Conservation (phyloP, 2,329 filamentous ascomycete species). For the Penicillium sclerotigenum region DNA sequence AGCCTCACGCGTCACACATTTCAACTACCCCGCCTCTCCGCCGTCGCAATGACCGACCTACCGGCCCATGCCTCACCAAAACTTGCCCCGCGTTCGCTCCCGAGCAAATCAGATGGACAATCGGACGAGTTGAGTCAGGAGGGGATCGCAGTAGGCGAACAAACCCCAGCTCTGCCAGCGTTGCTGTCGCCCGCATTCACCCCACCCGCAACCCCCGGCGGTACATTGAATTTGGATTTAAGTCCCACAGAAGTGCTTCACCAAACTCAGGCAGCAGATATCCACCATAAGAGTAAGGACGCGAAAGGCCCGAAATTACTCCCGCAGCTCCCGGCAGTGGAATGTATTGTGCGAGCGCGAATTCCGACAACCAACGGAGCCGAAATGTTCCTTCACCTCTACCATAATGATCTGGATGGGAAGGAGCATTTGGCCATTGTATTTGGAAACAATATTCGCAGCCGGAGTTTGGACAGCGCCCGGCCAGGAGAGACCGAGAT, state of each 20-base stretch:
- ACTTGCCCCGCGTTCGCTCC: slow-evolving; percentile 41
- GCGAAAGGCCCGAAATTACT: slow-evolving; percentile 69
- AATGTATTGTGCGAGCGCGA: slow-evolving; percentile 87
- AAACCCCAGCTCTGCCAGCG: slow-evolving; percentile 50
- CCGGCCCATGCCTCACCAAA: slow-evolving; percentile 55
- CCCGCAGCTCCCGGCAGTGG: slow-evolving; percentile 74
- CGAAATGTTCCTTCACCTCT: slow-evolving; percentile 96
- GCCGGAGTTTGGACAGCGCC: slow-evolving; percentile 55
- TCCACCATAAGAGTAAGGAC: slow-evolving; percentile 25
- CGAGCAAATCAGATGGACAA: slow-evolving; percentile 14
- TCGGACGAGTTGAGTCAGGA: slow-evolving; percentile 20
- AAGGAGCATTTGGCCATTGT: slow-evolving; percentile 98
- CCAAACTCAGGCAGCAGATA: slow-evolving; percentile 28
- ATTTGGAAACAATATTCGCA: slow-evolving; percentile 81
- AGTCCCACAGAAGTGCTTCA: slow-evolving; percentile 32
- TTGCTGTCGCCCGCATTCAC: slow-evolving; percentile 54
- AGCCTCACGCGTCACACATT: neutral
- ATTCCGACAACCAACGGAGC: slow-evolving; percentile 89
- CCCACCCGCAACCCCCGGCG: slow-evolving; percentile 45
- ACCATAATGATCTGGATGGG: slow-evolving; percentile 85
- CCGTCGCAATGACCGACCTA: slow-evolving; percentile 50
- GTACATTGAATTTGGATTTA: slow-evolving; percentile 28
- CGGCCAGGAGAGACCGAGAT: slow-evolving; percentile 49
- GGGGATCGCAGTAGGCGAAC: slow-evolving; percentile 26
- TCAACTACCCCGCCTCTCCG: slow-evolving; percentile 11